A percentile compares a stretch with the other conserved stretches of the same genome.
These are phyloP conservation scores for Corylus americana DNA, from an alignment of 306 rosid genomes.

Conservation along the genomic window DNA sequence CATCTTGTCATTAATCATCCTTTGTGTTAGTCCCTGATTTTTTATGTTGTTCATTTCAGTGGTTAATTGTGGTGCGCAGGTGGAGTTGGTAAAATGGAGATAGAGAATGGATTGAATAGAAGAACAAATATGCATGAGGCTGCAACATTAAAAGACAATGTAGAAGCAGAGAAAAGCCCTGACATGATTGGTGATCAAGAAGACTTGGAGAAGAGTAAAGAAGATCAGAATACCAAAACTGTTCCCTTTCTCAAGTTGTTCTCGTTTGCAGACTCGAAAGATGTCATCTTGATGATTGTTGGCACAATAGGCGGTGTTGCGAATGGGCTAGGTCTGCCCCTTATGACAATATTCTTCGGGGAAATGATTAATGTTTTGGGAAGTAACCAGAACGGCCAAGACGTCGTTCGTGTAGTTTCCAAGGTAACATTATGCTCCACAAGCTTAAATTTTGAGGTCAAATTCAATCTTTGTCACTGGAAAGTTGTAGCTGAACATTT, in stretches of 20 bases:
- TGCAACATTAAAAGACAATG: background rate
- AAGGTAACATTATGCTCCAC: constrained; percentile 32
- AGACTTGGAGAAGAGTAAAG: background rate
- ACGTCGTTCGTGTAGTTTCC: constrained; percentile 28
- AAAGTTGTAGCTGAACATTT: constrained; percentile 1
- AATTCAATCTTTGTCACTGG: background rate
- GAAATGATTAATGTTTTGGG: constrained; percentile 35
- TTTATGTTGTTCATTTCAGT: background rate
- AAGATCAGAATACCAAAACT: background rate
- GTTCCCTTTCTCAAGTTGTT: constrained; percentile 11
- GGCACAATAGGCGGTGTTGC: constrained; percentile 45
- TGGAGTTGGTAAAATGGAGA: background rate
- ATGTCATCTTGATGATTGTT: constrained; percentile 32
- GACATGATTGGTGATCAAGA: background rate
- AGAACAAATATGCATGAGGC: background rate
- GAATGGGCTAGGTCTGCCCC: constrained; percentile 41
- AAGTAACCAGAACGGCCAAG: constrained; percentile 12
- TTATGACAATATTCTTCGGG: constrained; percentile 39
- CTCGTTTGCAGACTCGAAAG: constrained; percentile 7
- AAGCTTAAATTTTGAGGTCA: background rate
- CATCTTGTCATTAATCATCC: background rate
- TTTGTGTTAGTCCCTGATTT: background rate
- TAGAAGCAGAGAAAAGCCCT: constrained; percentile 1
- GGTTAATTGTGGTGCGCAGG: background rate
- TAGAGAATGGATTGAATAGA: background rate